Percentiles rank a stretch among this genome's conserved stretches.
Evolutionary conservation across 2,329 filamentous ascomycete species (phyloP).

Genomic region (Beauveria asiatica): DNA sequence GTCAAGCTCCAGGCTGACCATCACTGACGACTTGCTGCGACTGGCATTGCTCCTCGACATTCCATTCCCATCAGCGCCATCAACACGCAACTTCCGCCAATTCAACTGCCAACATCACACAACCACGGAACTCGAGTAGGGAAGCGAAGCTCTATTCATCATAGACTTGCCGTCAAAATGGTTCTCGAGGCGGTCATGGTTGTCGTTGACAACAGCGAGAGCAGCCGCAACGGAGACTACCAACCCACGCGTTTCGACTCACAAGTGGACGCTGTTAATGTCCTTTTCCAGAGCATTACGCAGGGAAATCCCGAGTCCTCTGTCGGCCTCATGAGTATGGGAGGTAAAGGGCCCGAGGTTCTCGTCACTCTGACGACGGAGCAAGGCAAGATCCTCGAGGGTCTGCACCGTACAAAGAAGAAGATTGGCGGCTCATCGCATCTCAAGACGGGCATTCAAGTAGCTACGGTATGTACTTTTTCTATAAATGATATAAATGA

Average conservation of each 20-base stretch:
- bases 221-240: slow-evolving; percentile 89
- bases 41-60: slow-evolving; percentile 6
- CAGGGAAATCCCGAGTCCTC: slow-evolving; percentile 94
- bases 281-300: slow-evolving; percentile 93
- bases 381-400: slow-evolving; percentile 89
- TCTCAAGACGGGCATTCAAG: slow-evolving; percentile 88
- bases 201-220: slow-evolving; percentile 98
- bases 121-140: background rate
- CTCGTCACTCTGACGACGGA: slow-evolving; percentile 94
- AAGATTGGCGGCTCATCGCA: slow-evolving; percentile 88
- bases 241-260: slow-evolving; percentile 92
- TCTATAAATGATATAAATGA: background rate
- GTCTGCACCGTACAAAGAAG: slow-evolving; percentile 76
- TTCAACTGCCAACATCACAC: background rate
- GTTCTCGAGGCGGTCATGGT: slow-evolving; percentile 99
- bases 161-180: slow-evolving; percentile 59
- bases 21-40: slow-evolving; percentile 12
- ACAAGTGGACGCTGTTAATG: slow-evolving; percentile 87
- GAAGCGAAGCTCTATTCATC: background rate
- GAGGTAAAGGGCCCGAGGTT: slow-evolving; percentile 92
- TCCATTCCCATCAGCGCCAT: slow-evolving; percentile 2
- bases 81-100: background rate
- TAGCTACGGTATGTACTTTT: slow-evolving; percentile 68
- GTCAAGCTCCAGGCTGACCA: slow-evolving; percentile 12
- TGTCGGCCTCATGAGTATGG: slow-evolving; percentile 98